These are phyloP conservation scores for Aspergillus chevalieri DNA, from an alignment of 2,329 filamentous ascomycete species.

Conservation along the genomic window DNA sequence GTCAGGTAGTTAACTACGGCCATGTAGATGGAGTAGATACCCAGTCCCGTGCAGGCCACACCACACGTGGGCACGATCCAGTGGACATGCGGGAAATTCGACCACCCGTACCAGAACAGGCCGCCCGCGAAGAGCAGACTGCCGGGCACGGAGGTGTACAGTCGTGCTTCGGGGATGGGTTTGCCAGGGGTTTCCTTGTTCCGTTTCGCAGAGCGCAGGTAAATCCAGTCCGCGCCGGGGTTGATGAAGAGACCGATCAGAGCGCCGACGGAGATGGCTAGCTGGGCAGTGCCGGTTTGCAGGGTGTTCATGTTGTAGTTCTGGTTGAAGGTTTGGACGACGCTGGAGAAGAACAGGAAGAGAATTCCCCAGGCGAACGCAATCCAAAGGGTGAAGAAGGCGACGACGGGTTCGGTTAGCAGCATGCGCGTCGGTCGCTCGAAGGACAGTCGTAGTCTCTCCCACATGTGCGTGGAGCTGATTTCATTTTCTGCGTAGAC, in stretches of 20 bases:
- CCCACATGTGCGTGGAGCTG: slow-evolving; percentile 15
- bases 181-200: slow-evolving; percentile 32
- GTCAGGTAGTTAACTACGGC: slow-evolving; percentile 46
- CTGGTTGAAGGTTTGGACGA: slow-evolving; percentile 34
- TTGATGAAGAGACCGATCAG: slow-evolving; percentile 38
- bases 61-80: slow-evolving; percentile 31
- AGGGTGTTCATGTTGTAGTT: slow-evolving; percentile 32
- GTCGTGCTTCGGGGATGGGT: slow-evolving; percentile 39
- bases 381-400: slow-evolving; percentile 41
- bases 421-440: slow-evolving; percentile 36
- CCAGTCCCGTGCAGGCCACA: slow-evolving; percentile 33
- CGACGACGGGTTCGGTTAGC: slow-evolving; percentile 38
- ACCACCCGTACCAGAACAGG: slow-evolving; percentile 34
- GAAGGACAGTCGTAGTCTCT: slow-evolving; percentile 34
- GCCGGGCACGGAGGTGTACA: slow-evolving; percentile 39
- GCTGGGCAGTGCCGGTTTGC: slow-evolving; percentile 35
- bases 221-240: slow-evolving; percentile 32
- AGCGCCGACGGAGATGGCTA: slow-evolving; percentile 39
- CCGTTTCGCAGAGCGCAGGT: slow-evolving; percentile 13
- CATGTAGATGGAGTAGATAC: slow-evolving; percentile 41
- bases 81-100: slow-evolving; percentile 17
- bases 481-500: slow-evolving; percentile 24
- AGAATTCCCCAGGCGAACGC: slow-evolving; percentile 41
- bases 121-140: slow-evolving; percentile 31
- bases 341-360: slow-evolving; percentile 38